Evolutionary conservation across 208 protist genomes (phyloP).

Genomic region (Kentomonas sorsogonicus): DNA sequence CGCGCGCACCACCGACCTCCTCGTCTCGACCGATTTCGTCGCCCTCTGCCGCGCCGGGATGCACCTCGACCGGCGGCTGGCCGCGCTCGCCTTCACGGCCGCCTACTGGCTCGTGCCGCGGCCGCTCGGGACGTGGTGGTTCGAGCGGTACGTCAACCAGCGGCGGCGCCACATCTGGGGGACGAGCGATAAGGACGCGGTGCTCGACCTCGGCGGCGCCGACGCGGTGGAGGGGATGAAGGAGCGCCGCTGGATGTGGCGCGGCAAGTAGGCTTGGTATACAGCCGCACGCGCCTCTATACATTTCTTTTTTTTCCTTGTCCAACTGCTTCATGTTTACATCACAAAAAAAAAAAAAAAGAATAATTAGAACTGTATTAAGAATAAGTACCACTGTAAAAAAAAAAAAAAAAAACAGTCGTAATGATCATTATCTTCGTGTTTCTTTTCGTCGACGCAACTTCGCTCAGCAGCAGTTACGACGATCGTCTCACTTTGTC

Average conservation of each 20-base stretch:
- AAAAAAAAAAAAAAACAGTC: background rate
- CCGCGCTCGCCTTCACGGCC: slow-evolving; percentile 24
- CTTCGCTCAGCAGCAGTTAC: background rate
- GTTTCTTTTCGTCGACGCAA: too few species aligned
- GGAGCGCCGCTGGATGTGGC: slow-evolving; percentile 71
- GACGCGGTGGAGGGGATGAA: slow-evolving; percentile 61
- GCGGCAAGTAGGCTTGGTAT: slow-evolving; percentile 1
- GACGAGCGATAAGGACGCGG: slow-evolving; percentile 69
- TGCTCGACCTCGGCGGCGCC: slow-evolving; percentile 20
- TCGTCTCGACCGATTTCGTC: slow-evolving; percentile 61
- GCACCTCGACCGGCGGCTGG: slow-evolving; percentile 64
- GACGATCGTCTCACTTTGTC: background rate
- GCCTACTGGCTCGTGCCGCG: slow-evolving; percentile 47
- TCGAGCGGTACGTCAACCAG: slow-evolving; percentile 31
- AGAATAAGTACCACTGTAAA: background rate
- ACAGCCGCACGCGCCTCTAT: background rate
- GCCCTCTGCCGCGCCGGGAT: slow-evolving; percentile 77
- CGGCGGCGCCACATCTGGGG: slow-evolving; percentile 66
- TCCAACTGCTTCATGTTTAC: background rate
- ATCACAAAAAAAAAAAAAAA: background rate
- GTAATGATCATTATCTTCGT: background rate
- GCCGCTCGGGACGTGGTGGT: slow-evolving; percentile 50
- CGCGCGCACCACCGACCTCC: slow-evolving; percentile 44
- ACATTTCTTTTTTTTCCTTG: background rate
- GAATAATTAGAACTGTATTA: background rate